phyloP scores from a whole-genome alignment of 2,329 filamentous ascomycete genomes.

The Moelleriella libera region DNA sequence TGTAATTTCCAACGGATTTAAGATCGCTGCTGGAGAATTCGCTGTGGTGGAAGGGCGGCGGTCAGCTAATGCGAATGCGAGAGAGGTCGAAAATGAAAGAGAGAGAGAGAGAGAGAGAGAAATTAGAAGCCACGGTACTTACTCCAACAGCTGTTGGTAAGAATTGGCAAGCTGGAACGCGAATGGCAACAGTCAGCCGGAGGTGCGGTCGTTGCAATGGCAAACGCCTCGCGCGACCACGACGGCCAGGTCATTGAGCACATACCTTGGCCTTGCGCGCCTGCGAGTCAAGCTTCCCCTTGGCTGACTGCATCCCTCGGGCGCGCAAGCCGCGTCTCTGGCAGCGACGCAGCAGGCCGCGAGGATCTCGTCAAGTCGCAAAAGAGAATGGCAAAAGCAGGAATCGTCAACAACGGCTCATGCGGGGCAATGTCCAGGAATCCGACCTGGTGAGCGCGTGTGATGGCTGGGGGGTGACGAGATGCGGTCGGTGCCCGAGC shows the following conservation, averaged over 20 bases:
- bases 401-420: too few relatives aligned
- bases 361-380: not conserved
- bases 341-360: constrained; percentile 1
- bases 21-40: constrained; percentile 91
- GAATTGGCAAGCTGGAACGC: constrained; percentile 81
- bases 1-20: constrained; percentile 87
- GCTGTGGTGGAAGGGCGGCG: constrained; percentile 31
- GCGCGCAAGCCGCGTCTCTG: constrained; percentile 8
- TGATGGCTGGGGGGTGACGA: too few relatives aligned
- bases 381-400: not conserved
- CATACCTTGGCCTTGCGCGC: constrained; percentile 48
- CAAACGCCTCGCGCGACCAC: too few relatives aligned
- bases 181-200: not conserved
- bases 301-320: constrained; percentile 37
- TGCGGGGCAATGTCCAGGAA: too few relatives aligned
- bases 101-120: not conserved
- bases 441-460: too few relatives aligned
- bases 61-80: too few relatives aligned
- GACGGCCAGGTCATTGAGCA: not conserved
- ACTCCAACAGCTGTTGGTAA: constrained; percentile 93
- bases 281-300: constrained; percentile 41
- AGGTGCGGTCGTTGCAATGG: too few relatives aligned
- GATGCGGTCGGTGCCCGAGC: too few relatives aligned
- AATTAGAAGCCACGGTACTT: too few relatives aligned
- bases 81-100: not conserved